phyloP scores from a whole-genome alignment of 257 asterid genomes.

The Dorcoceras hygrometricum region DNA sequence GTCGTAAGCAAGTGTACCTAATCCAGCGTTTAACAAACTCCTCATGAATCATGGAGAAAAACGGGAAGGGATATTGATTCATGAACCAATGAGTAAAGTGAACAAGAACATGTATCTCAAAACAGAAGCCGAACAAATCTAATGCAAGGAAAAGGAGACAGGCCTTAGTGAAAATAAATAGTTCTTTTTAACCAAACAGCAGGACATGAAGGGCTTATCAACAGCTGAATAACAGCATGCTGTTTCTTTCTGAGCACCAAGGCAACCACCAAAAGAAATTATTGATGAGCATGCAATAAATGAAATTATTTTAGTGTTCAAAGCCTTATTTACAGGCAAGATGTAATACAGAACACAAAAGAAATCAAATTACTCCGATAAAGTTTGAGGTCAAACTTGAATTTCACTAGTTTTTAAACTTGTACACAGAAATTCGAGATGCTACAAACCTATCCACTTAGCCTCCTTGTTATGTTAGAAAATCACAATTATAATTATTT shows the following conservation, averaged over 20 bases:
- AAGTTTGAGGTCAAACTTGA: neutral
- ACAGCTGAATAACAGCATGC: neutral
- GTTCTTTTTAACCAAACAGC: neutral
- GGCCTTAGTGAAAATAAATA: neutral
- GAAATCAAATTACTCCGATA: no score
- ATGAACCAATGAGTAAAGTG: conserved; percentile 10
- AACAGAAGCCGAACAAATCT: conserved; percentile 6
- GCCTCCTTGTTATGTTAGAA: no score
- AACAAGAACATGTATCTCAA: conserved; percentile 1
- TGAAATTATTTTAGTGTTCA: neutral
- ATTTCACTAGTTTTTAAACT: neutral
- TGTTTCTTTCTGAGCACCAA: neutral
- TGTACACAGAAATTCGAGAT: neutral
- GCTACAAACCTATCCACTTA: no score
- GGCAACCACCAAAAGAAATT: neutral
- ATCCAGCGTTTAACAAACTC: conserved; percentile 24
- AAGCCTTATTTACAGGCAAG: neutral
- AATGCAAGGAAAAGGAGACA: neutral
- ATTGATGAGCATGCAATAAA: neutral
- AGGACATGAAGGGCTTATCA: neutral
- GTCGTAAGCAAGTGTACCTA: conserved; percentile 62
- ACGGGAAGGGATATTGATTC: conserved; percentile 1
- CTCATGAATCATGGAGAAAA: conserved; percentile 12
- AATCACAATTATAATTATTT: no score
- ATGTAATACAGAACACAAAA: neutral